phyloP scores from a whole-genome alignment of 371 early-diverging fungal genomes.

The Mucor irregularis region DNA sequence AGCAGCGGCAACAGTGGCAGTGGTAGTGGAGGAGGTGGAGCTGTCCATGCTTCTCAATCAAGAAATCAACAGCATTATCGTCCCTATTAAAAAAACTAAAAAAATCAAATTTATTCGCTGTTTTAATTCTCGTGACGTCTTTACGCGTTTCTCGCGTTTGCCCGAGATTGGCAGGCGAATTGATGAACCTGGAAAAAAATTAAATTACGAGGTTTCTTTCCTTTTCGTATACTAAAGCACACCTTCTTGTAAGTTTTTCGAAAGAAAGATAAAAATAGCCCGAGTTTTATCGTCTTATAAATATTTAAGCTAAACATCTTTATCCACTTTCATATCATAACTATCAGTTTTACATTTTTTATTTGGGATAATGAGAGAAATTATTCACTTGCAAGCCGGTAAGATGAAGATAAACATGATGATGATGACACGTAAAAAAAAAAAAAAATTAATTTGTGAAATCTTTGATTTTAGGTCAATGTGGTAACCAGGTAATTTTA shows the following conservation, averaged over 20 bases:
- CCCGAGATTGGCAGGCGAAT: background rate
- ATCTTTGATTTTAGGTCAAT: conserved; percentile 70
- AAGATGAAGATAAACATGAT: conserved; percentile 8
- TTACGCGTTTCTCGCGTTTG: background rate
- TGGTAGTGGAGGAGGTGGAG: conserved; percentile 25
- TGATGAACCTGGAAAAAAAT: background rate
- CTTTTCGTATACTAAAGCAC: conserved; percentile 11
- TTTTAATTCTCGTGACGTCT: background rate
- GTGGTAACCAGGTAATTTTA: conserved; percentile 82
- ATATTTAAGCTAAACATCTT: conserved; percentile 1
- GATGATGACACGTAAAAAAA: too few relatives aligned
- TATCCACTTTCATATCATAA: too few relatives aligned
- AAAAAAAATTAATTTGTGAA: too few relatives aligned
- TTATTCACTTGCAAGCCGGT: conserved; percentile 98
- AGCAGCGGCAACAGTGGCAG: too few relatives aligned
- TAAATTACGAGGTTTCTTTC: conserved; percentile 19
- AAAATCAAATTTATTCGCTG: background rate
- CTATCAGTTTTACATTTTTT: conserved; percentile 4
- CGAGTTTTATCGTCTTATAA: background rate
- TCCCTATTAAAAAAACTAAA: conserved; percentile 27
- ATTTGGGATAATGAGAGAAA: conserved; percentile 90
- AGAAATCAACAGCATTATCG: conserved; percentile 40
- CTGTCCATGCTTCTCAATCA: conserved; percentile 41
- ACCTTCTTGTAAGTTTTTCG: conserved; percentile 13
- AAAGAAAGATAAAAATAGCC: conserved; percentile 3